Conservation (phyloP, 371 early-diverging fungal species). For the Haplosporangium sp. region DNA sequence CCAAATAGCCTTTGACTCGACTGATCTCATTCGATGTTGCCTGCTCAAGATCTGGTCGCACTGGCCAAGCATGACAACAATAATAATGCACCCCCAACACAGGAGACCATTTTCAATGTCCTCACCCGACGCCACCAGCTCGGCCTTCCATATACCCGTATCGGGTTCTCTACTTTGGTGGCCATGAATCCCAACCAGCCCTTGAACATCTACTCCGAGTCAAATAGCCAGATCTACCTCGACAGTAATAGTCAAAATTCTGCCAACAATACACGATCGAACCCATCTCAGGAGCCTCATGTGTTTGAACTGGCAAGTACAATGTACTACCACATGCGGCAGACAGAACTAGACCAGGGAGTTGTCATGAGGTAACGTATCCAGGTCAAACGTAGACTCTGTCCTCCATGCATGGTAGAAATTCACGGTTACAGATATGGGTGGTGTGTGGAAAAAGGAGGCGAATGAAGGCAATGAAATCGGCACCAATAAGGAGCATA, state of each 20-base stretch:
- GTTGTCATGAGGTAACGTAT: constrained; percentile 76
- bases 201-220: constrained; percentile 64
- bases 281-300: constrained; percentile 57
- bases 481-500: no score
- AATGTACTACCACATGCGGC: constrained; percentile 81
- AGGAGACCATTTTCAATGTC: constrained; percentile 66
- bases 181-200: constrained; percentile 70
- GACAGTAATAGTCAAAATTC: constrained; percentile 4
- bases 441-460: no score
- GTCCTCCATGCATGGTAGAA: no score
- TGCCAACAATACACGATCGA: not conserved
- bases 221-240: constrained; percentile 45
- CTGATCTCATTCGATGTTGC: not conserved
- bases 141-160: constrained; percentile 68
- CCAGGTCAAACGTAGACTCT: no score
- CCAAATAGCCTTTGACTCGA: not conserved
- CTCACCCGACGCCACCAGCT: constrained; percentile 66
- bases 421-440: no score
- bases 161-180: constrained; percentile 68
- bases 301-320: constrained; percentile 68
- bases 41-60: constrained; percentile 49
- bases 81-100: constrained; percentile 59
- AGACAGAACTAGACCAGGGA: constrained; percentile 82
- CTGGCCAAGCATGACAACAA: constrained; percentile 36
- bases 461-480: no score